A percentile compares a stretch with the other conserved stretches of the same genome.
These are phyloP conservation scores for Puccinia brachypodii DNA, from an alignment of 1,284 basidiomycete species.

Conservation along the genomic window DNA sequence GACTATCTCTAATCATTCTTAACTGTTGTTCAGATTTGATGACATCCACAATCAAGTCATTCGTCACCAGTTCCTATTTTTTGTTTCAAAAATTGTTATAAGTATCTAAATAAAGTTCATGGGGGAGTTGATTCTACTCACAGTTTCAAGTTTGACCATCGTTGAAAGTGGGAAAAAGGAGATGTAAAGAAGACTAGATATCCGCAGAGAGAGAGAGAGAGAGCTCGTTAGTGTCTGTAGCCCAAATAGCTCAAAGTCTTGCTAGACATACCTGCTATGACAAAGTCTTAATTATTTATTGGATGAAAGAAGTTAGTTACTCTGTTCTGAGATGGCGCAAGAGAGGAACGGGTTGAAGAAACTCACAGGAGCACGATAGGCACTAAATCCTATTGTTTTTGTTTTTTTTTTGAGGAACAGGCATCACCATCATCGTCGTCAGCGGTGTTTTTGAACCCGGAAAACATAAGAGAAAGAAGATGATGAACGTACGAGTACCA, in stretches of 20 bases:
- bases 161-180: conserved; percentile 16
- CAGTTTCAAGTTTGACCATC: conserved; percentile 21
- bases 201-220: neutral
- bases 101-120: too few relatives aligned
- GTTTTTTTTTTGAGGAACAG: too few relatives aligned
- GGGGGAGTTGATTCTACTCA: too few relatives aligned
- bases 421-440: too few relatives aligned
- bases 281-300: neutral
- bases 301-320: neutral
- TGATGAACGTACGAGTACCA: neutral
- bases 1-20: neutral
- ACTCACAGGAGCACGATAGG: conserved; percentile 9
- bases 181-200: conserved; percentile 13
- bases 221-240: too few relatives aligned
- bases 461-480: neutral
- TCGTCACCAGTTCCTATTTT: conserved; percentile 11
- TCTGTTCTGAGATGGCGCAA: too few relatives aligned
- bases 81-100: neutral
- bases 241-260: too few relatives aligned
- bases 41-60: conserved; percentile 15
- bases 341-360: neutral
- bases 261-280: conserved; percentile 3
- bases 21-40: conserved; percentile 11
- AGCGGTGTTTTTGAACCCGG: neutral
- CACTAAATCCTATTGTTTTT: conserved; percentile 12